Percentiles rank a stretch among this genome's conserved stretches.
Evolutionary conservation across 805 yeast species (phyloP).

Genomic region (Barnettozyma wickerhamii): DNA sequence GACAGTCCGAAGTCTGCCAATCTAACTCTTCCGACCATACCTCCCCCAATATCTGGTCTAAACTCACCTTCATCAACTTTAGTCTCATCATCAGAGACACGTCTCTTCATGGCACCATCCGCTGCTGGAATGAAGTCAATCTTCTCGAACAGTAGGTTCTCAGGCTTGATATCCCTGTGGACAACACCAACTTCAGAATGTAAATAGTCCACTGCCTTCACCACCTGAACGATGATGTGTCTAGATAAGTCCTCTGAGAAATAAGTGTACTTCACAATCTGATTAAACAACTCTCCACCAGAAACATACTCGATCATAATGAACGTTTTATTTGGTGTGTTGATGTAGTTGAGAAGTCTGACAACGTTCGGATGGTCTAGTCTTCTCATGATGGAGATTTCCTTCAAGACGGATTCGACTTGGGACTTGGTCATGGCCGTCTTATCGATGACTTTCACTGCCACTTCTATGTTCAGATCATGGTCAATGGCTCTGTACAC

Average conservation of each 20-base stretch:
- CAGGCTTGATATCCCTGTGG: slow-evolving; percentile 82
- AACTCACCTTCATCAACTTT: slow-evolving; percentile 89
- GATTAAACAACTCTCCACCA: slow-evolving; percentile 75
- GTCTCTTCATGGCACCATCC: slow-evolving; percentile 38
- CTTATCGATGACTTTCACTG: slow-evolving; percentile 61
- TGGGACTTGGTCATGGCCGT: slow-evolving; percentile 59
- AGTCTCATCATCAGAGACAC: slow-evolving; percentile 56
- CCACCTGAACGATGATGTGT: slow-evolving; percentile 60
- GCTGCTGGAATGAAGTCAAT: slow-evolving; percentile 45
- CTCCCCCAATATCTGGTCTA: slow-evolving; percentile 79
- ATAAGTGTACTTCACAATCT: slow-evolving; percentile 63
- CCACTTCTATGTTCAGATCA: slow-evolving; percentile 30
- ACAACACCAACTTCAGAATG: slow-evolving; percentile 75
- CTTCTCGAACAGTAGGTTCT: slow-evolving; percentile 63
- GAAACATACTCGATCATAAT: slow-evolving; percentile 67
- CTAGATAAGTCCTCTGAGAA: slow-evolving; percentile 61
- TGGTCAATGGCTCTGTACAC: slow-evolving; percentile 57
- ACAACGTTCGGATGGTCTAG: slow-evolving; percentile 63
- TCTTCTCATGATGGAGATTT: slow-evolving; percentile 70
- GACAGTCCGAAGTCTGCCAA: slow-evolving; percentile 95
- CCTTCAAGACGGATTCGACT: slow-evolving; percentile 69
- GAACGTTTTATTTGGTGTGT: slow-evolving; percentile 56
- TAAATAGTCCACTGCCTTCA: slow-evolving; percentile 59
- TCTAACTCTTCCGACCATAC: slow-evolving; percentile 84
- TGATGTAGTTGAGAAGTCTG: slow-evolving; percentile 59